Evolutionary conservation across 257 asterid species (phyloP), one percentile per base, ranked within the genome.

Genomic region (Cruciata laevipes): DNA sequence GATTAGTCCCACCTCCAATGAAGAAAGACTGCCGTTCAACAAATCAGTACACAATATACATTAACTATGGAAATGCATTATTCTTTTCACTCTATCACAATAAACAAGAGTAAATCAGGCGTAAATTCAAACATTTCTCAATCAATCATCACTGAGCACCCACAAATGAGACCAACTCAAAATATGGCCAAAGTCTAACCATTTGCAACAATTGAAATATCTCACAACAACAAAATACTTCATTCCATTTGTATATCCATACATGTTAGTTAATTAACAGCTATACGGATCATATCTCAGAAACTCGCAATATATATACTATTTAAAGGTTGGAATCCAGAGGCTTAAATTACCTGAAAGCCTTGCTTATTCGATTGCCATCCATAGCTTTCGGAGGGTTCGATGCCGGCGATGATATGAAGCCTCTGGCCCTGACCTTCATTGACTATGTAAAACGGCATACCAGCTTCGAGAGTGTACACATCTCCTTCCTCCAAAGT

Each of bases 1-100:
- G 97, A 80, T 93, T 72, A 3, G 31, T 58, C 65, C 99, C 99
- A 25, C 99, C 99, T 23, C 82, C 95, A 57, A 93, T 52, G 78
- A 71, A 90, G 95, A 86, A 93, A 67, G 96, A 76, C 99, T 93
- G 83, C 16, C 1, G 53, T 40, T 2, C 11, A 40, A 66, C 17
- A 4, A 31, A 24, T 67, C 14, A 7, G 11, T 17, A 61, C 20
- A 44, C 17, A 2, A 52, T 24, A 3, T 3, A 14, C 42, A 11
- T 27, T 1, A 27, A 2, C 30, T 27, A 27, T 27, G 2, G 30
- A 27, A 27, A 27, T 13, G 0, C 12, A 7, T 37, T 2, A 1
- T 37, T 37, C 42, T 7, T 37, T 37, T 37, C 42, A n/a, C n/a
- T n/a, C n/a, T n/a, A n/a, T n/a, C n/a, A n/a, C n/a, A n/a, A n/a